These are phyloP conservation scores for Apiospora saccharicola DNA, from an alignment of 2,329 filamentous ascomycete species.

Conservation along the genomic window DNA sequence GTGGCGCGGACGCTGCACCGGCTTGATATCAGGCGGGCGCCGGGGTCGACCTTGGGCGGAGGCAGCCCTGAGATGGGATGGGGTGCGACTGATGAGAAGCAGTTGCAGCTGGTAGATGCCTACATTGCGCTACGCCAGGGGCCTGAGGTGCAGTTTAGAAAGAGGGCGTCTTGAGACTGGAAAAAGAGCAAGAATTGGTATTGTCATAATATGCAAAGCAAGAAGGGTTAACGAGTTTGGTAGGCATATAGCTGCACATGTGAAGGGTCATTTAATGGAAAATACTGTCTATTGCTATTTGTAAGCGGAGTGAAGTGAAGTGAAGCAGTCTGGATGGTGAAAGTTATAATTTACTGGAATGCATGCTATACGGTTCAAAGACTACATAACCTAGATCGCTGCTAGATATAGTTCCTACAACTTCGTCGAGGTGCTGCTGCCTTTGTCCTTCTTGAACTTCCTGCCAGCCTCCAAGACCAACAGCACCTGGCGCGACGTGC, in stretches of 20 bases:
- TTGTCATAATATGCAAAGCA: too few species aligned
- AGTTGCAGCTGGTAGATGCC: background rate
- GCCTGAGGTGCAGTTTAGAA: background rate
- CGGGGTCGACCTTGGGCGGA: background rate
- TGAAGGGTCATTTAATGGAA: too few species aligned
- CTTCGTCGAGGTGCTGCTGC: background rate
- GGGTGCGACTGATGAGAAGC: background rate
- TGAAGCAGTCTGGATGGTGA: too few species aligned
- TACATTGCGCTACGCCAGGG: background rate
- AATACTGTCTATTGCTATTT: too few species aligned
- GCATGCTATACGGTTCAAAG: too few species aligned
- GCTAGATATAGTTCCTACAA: background rate
- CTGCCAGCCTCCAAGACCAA: background rate
- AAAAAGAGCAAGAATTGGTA: too few species aligned
- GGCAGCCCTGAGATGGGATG: background rate
- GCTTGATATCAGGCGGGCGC: constrained; percentile 32
- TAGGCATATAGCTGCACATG: too few species aligned
- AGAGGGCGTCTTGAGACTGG: background rate
- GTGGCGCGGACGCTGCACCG: constrained; percentile 35
- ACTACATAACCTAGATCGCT: background rate
- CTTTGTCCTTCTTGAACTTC: background rate
- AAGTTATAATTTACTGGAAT: too few species aligned
- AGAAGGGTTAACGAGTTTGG: too few species aligned
- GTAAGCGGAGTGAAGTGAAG: too few species aligned
- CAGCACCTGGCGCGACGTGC: background rate